These are phyloP conservation scores for Brassica rapa DNA, from an alignment of 345 rosid species.

Conservation along the genomic window DNA sequence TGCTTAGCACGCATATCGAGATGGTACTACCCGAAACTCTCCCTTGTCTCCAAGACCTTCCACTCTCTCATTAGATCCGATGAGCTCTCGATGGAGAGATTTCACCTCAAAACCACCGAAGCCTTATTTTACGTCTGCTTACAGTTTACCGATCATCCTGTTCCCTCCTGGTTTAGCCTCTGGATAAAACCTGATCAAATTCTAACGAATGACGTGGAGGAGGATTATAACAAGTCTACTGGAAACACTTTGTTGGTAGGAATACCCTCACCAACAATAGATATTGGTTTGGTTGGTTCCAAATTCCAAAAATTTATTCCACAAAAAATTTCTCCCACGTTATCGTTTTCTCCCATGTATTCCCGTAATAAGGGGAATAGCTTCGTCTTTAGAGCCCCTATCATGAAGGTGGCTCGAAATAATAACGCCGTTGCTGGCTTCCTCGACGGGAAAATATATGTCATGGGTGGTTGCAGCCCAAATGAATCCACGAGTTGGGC, in stretches of 20 bases:
- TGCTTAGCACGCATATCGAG: background rate
- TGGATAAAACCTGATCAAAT: constrained; percentile 12
- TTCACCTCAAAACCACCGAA: background rate
- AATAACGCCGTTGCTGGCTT: background rate
- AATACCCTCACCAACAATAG: background rate
- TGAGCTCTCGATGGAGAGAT: background rate
- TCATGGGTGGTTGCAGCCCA: too few relatives aligned
- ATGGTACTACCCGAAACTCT: background rate
- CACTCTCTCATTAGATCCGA: background rate
- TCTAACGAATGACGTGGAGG: background rate
- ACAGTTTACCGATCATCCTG: background rate
- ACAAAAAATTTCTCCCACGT: background rate
- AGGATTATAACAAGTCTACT: background rate
- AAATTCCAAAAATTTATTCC: background rate
- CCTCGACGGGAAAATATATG: background rate
- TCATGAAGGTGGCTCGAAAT: background rate
- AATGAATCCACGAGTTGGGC: background rate
- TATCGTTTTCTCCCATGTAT: background rate
- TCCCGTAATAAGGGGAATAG: too few relatives aligned
- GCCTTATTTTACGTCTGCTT: background rate
- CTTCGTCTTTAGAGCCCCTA: background rate
- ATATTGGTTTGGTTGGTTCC: background rate
- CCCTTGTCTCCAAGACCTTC: background rate
- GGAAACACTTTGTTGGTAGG: background rate
- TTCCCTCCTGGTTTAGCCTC: background rate